These are phyloP conservation scores for Fusarium verrucosum DNA, from an alignment of 2,329 filamentous ascomycete genomes.

Conservation along the genomic window DNA sequence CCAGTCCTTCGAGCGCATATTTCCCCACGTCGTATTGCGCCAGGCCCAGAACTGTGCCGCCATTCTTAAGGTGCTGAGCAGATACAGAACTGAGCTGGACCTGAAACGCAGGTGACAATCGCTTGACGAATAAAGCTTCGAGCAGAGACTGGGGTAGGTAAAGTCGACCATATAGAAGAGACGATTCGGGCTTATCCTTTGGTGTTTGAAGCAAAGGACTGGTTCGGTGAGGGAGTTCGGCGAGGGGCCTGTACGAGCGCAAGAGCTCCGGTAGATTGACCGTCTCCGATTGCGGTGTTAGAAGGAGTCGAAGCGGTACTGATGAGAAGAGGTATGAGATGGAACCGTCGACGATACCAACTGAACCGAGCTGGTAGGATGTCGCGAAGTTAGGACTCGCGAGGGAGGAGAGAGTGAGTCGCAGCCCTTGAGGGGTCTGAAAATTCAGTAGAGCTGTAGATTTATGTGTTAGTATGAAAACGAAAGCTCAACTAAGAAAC, in stretches of 20 bases:
- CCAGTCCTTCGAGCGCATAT: constrained; percentile 89
- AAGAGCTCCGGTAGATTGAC: constrained; percentile 82
- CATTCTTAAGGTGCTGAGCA: constrained; percentile 74
- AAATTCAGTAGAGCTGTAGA: constrained; percentile 83
- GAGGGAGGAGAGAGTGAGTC: constrained; percentile 88
- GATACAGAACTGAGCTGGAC: constrained; percentile 83
- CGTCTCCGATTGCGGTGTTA: constrained; percentile 74
- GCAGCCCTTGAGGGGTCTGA: constrained; percentile 82
- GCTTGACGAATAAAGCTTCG: constrained; percentile 83
- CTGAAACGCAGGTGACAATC: constrained; percentile 80
- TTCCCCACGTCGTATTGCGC: constrained; percentile 85
- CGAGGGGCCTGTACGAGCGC: constrained; percentile 82
- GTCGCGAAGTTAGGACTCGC: constrained; percentile 93
- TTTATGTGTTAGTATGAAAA: constrained; percentile 29
- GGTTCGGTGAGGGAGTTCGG: constrained; percentile 61
- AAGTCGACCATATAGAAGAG: constrained; percentile 78
- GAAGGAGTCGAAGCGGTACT: constrained; percentile 72
- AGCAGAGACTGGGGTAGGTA: constrained; percentile 87
- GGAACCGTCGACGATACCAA: constrained; percentile 95
- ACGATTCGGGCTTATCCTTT: constrained; percentile 54
- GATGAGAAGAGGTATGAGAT: constrained; percentile 96
- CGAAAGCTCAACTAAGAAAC: not conserved
- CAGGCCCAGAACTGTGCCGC: constrained; percentile 77
- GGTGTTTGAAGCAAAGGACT: constrained; percentile 38
- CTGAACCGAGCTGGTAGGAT: constrained; percentile 88